Base-by-base conservation (phyloP, 202 grass and related monocot genomes). In the Brachypodium distachyon region DNA sequence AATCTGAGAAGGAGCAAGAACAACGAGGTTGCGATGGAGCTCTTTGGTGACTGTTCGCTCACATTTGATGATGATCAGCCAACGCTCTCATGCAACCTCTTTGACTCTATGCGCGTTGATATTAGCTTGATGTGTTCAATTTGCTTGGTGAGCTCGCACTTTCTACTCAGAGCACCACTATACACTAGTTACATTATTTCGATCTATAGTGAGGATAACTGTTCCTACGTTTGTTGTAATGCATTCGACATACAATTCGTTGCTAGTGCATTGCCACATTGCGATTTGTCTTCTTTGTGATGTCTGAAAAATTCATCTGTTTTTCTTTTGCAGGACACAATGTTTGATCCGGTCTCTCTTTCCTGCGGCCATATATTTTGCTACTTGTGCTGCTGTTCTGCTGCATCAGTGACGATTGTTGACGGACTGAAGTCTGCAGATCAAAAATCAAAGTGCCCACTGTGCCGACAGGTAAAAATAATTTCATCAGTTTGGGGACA, bases 291-390 rank as follows among this genome's bases (percentile, higher is more conserved):
- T n/a, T n/a, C n/a, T n/a, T n/a, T n/a, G n/a, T n/a, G n/a, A n/a
- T n/a, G n/a, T n/a, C n/a, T 47, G 41, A 73, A 81, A 32, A 17
- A 22, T n/a, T n/a, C n/a, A n/a, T n/a, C n/a, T 2, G 57, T 34
- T 43, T 68, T 3, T 17, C 25, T 78, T 48, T 72, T 77, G 17
- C 81, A 97, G 91, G 95, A 94, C 9, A 88, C 91, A 0, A 85
- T 97, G 56, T 97, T 94, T 52, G 95, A 97, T 70, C 89, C 95
- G 0, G 84, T 90, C 26, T 77, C 86, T 46, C 92, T 97, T 52
- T 83, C 91, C 2, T 97, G 94, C 28, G 89, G 91, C 4, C 94
- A 97, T 73, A 91, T 94, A 86, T 90, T 90, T 74, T 97, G 89
- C 81, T 97, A 88, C 72, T 80, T 90, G 82, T 94, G 91, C 9